Evolutionary conservation across 2,329 filamentous ascomycete genomes (phyloP), one percentile per base, ranked within the genome.

Genomic region (Xylariaceae sp.): DNA sequence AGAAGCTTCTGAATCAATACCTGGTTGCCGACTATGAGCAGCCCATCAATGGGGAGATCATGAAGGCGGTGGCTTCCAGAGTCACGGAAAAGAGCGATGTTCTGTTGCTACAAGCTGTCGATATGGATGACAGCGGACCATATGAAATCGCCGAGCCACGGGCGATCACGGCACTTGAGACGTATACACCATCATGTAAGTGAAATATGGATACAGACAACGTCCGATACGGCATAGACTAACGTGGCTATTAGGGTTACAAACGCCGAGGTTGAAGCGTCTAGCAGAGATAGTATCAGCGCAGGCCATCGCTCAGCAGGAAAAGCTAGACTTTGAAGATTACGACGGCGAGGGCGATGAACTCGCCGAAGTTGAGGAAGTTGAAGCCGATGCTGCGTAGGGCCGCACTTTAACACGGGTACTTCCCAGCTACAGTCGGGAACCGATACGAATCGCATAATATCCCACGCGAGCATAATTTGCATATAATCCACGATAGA

Each of bases 31-130:
- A 99, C 73, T 99, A 99, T 71, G 94, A 99, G 74, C 94, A 97
- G 74, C 94, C 94, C 36, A 99, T 99, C 73, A 97, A 99, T 66
- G 94, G 93, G 68, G 94, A 99, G 71, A 99, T 99, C 69, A 99
- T 99, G 94, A 99, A 99, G 77, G 94, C 94, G 7, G 95, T 99
- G 48, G 94, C 95, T 7, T 96, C 91, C 38, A 83, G 92, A 48
- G 94, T 99, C 43, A 97, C 93, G 1, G 94, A 99, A 76, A 99
- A 99, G 85, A 95, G 91, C 65, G 94, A 97, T 64, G 92, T 97
- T 3, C 80, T 99, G 47, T 83, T 99, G 51, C 80, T 99, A 43
- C 88, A 93, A 53, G 91, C 94, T 45, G 92, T 99, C 53, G 94
- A 99, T 71, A 97, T 99, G 92, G 94, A 99, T 67, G 94, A 99